A percentile compares a stretch with the other conserved stretches of the same genome.
phyloP scores from a whole-genome alignment of 192 early-diverging fungal species.

The Coemansia sp. region DNA sequence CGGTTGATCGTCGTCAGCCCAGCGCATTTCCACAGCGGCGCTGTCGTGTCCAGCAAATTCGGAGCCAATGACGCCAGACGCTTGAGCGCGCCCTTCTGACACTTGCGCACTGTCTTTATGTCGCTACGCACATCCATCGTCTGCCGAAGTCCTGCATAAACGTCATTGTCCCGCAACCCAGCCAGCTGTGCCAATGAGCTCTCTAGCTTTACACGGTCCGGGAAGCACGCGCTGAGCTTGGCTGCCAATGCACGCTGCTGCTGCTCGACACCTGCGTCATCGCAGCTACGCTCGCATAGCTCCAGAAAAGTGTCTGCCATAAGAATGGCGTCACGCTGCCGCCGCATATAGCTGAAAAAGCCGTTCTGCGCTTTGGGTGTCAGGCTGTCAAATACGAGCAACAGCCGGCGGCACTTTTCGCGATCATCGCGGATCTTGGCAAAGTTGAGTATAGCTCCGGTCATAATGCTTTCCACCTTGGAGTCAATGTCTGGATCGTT shows the following conservation, averaged over 20 bases:
- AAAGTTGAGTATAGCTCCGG: constrained; percentile 47
- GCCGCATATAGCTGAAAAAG: constrained; percentile 72
- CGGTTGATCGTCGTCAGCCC: constrained; percentile 75
- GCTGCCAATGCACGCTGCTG: constrained; percentile 57
- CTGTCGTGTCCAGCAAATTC: constrained; percentile 67
- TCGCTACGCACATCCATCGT: constrained; percentile 71
- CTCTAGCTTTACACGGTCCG: constrained; percentile 66
- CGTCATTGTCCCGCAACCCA: constrained; percentile 62
- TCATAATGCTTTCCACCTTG: constrained; percentile 48
- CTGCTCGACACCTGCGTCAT: constrained; percentile 46
- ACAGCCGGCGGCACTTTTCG: constrained; percentile 58
- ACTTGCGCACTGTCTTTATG: constrained; percentile 70
- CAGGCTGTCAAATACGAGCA: constrained; percentile 65
- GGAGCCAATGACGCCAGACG: constrained; percentile 64
- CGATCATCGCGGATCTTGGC: constrained; percentile 47
- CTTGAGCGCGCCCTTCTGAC: constrained; percentile 69
- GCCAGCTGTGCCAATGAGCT: constrained; percentile 70
- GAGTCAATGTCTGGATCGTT: constrained; percentile 78
- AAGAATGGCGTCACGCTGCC: constrained; percentile 66
- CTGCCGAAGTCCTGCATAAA: constrained; percentile 68
- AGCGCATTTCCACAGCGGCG: constrained; percentile 71
- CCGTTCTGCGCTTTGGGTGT: constrained; percentile 70
- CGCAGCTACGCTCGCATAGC: constrained; percentile 60
- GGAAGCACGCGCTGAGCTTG: constrained; percentile 59
- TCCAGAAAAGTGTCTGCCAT: constrained; percentile 62